Evolutionary conservation across 176 grass and related monocot species (phyloP), one percentile per base, ranked within the genome.

Genomic region (Thalia dealbata): DNA sequence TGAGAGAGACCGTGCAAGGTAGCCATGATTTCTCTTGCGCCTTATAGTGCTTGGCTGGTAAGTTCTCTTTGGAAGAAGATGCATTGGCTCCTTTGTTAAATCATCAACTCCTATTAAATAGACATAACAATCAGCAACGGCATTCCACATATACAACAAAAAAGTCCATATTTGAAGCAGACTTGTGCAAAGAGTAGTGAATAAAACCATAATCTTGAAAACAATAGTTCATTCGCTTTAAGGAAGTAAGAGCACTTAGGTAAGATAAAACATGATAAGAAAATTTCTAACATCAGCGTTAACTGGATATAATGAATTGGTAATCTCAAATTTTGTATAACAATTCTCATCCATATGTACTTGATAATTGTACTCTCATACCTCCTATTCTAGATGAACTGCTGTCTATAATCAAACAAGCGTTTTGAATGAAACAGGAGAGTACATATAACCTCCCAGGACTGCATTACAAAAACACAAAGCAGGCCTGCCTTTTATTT

Each of bases 11-110:
- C 71, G 51, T 41, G 71, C 71, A 73, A 54, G 51, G 28, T 55
- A 73, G 55, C 71, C 71, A 73, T 73, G 71, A 73, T 26, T 38
- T 28, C 28, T 58, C 71, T 73, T 73, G 16, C 71, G 51, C 71
- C 28, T 73, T 35, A 73, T 38, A n/a, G 54, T 23, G 28, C 71
- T 73, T 56, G 71, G 51, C 8, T 73, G 71, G 28, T 41, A 73
- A 38, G 71, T 73, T 73, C 71, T 56, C 52, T 73, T 73, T 38
- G 71, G 71, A 73, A 73, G 71, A 19, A 73, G 71, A n/a, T 38
- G 28, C 29, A 73, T 30, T 19, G 71, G 51, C 28, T 73, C 50
- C 5, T 73, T 73, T 14, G 18, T 35, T 55, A 21, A 54, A 73
- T 52, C 27, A 73, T 73, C 71, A 73, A 21, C 56, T 73, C 71